Conservation (phyloP, 108 stramenopile genomes). For the Hondaea fermentalgiana region DNA sequence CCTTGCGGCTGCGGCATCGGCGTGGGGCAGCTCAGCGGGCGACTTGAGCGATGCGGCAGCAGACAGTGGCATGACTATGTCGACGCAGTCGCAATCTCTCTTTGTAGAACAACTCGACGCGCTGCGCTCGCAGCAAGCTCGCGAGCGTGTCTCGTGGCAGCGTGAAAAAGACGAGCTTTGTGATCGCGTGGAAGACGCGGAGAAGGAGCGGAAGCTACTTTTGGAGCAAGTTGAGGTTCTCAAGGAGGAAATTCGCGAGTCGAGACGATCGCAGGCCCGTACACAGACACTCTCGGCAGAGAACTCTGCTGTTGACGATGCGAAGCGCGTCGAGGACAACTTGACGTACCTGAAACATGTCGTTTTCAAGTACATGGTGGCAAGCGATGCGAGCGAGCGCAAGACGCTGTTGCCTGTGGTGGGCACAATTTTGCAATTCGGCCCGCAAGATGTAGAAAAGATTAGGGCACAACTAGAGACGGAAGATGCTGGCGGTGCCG, state of each 20-base stretch:
- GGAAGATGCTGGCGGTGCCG: background rate
- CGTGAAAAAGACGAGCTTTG: background rate
- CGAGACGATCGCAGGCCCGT: background rate
- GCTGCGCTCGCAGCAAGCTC: background rate
- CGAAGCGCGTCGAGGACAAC: background rate
- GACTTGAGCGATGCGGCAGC: background rate
- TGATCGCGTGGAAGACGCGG: background rate
- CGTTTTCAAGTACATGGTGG: background rate
- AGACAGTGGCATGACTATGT: background rate
- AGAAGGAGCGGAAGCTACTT: background rate
- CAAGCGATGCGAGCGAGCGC: background rate
- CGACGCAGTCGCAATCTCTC: background rate
- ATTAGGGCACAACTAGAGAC: background rate
- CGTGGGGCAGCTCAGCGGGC: background rate
- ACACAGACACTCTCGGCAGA: background rate
- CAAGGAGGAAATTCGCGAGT: background rate
- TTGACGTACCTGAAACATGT: background rate
- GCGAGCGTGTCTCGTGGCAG: background rate
- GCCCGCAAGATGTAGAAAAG: background rate
- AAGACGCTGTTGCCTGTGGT: slow-evolving; percentile 4
- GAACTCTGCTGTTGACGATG: background rate
- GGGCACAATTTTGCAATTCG: background rate
- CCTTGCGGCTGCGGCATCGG: background rate
- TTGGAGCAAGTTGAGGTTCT: background rate
- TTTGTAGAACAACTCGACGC: background rate